A percentile compares a stretch with the other conserved stretches of the same genome.
These are phyloP conservation scores for Penstemon davidsonii DNA, from an alignment of 257 asterid genomes.

Conservation along the genomic window DNA sequence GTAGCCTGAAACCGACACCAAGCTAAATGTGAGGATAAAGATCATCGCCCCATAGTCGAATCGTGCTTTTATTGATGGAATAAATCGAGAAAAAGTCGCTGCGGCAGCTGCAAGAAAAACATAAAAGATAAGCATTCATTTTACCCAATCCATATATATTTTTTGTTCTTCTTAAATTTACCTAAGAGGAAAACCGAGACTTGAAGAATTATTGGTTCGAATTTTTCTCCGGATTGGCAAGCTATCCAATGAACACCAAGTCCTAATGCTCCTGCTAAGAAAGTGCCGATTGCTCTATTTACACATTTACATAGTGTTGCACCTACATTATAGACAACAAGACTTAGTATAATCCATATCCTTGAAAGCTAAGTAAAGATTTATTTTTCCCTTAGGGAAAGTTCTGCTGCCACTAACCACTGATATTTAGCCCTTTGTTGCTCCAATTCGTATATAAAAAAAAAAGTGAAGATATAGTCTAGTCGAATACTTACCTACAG, in stretches of 20 bases:
- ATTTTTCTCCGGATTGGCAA: conserved; percentile 49
- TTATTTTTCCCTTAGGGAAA: too few species aligned
- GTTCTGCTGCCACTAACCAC: too few species aligned
- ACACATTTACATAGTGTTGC: conserved; percentile 66
- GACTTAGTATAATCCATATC: too few species aligned
- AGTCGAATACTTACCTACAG: conserved; percentile 54
- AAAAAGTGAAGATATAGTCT: background rate
- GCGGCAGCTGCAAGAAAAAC: conserved; percentile 62
- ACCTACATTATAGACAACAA: conserved; percentile 40
- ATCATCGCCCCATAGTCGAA: conserved; percentile 84
- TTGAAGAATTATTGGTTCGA: conserved; percentile 72
- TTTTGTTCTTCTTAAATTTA: conserved; percentile 5
- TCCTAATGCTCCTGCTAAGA: conserved; percentile 73
- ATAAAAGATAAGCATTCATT: conserved; percentile 14
- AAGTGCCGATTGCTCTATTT: conserved; percentile 64
- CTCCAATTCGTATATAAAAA: background rate
- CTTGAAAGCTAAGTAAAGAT: too few species aligned
- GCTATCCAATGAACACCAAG: conserved; percentile 95
- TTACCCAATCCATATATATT: too few species aligned
- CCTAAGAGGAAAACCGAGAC: conserved; percentile 72
- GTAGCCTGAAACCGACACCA: conserved; percentile 85
- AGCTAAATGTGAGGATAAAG: conserved; percentile 78
- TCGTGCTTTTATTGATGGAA: conserved; percentile 69
- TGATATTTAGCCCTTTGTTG: background rate
- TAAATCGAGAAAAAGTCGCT: conserved; percentile 79